Evolutionary conservation across 495 filamentous ascomycete species (phyloP), one percentile per base, ranked within the genome.

Genomic region (Daldinia childiae): DNA sequence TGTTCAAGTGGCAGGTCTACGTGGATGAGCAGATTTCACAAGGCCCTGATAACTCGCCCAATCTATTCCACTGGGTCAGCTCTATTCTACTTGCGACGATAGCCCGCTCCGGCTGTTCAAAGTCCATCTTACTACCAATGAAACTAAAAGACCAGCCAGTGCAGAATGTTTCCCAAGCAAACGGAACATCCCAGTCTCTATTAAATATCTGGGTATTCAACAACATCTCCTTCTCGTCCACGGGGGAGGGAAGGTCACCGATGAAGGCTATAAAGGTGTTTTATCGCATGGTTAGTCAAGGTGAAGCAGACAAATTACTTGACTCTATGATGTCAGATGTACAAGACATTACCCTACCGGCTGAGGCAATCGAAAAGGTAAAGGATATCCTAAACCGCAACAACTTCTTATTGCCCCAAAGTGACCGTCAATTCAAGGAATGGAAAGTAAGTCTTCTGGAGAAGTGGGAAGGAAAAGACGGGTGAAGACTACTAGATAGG

Each of bases 191-290:
- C 51, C 45, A 62, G 66, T 21, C 67, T 45, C 21, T 82, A 26
- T 71, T 85, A 32, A 79, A 87, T 52, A 65, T 87, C 11, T 94
- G 92, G 92, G 83, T 92, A 11, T 90, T 94, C 69, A 93, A 90
- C 63, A 84, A 90, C 69, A 84, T 93, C 26, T 79, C 82, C 7
- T 94, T 91, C 69, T 87, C 84, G 17, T 84, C 86, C 0, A 81
- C 78, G 32, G 69, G 78, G 27, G 80, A 82, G 55, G 79, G 82
- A n/a, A 62, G 34, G 3, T 71, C 73, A 17, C 74, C 76, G 17
- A 17, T 76, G n/a, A 24, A 52, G 15, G 91, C 89, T 4, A 86
- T 92, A 77, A 93, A 92, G 65, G 81, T 92, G 3, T 84, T 92
- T 30, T 92, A 88, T 69, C 86, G 86, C 38, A 68, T 75, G 21